A percentile compares a stretch with the other conserved stretches of the same genome.
These are phyloP conservation scores for Adiantum capillusveneris DNA, from an alignment of 75 land plant genomes.

Conservation along the genomic window DNA sequence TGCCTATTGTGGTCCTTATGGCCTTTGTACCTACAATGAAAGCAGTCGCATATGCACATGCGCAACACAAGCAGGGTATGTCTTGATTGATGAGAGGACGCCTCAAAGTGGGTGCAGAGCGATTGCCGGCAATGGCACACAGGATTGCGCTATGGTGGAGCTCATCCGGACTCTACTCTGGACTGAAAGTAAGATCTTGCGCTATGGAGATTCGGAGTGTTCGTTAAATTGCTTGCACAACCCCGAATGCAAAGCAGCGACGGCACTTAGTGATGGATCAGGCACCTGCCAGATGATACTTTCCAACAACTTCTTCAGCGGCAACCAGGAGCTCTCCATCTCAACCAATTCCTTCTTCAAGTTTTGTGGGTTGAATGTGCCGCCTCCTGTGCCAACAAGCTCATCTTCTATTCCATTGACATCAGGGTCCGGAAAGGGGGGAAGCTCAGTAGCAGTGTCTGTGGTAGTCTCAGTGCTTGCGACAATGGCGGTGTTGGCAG, in stretches of 20 bases:
- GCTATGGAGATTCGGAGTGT: conserved; percentile 19
- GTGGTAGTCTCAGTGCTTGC: conserved; percentile 29
- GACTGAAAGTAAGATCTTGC: conserved; percentile 15
- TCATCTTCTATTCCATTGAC: not conserved
- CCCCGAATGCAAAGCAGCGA: conserved; percentile 44
- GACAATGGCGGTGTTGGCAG: conserved; percentile 27
- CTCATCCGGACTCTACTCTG: conserved; percentile 37
- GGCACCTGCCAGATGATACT: conserved; percentile 44
- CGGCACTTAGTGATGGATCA: conserved; percentile 50
- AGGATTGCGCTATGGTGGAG: conserved; percentile 39
- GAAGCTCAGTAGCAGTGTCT: no score
- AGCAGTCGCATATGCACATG: conserved; percentile 42
- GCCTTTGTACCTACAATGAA: conserved; percentile 59
- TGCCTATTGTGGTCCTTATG: conserved; percentile 64
- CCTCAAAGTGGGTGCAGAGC: conserved; percentile 43
- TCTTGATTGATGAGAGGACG: conserved; percentile 19
- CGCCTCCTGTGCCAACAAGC: conserved; percentile 8
- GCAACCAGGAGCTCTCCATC: conserved; percentile 36
- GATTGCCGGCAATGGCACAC: conserved; percentile 17
- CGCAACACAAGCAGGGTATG: conserved; percentile 38
- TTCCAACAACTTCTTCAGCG: conserved; percentile 32
- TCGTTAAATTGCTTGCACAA: conserved; percentile 34
- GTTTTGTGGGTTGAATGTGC: conserved; percentile 41
- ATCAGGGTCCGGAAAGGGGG: not conserved
- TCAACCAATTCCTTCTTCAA: conserved; percentile 58